Conservation (phyloP, 352 stramenopile genomes). For the Globisporangium radiosum region DNA sequence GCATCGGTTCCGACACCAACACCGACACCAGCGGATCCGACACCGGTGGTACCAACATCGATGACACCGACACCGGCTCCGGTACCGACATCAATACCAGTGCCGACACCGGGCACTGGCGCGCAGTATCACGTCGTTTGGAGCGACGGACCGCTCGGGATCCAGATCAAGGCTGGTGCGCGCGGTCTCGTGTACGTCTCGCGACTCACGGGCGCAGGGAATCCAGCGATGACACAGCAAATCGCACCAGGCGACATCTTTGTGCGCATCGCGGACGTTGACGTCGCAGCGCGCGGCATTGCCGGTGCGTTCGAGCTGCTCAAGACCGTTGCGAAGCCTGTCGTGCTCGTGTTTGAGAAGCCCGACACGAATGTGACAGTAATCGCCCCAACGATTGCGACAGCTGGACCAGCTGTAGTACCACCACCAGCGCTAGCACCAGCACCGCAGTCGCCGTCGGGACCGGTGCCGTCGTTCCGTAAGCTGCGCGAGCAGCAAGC, state of each 20-base stretch:
- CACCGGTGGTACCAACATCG: too few species aligned
- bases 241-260: constrained; percentile 71
- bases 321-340: constrained; percentile 72
- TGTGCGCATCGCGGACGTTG: constrained; percentile 60
- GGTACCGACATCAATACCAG: too few species aligned
- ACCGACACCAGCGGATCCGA: not conserved
- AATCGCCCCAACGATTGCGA: too few species aligned
- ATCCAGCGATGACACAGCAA: constrained; percentile 37
- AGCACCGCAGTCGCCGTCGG: constrained; percentile 1
- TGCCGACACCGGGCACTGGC: too few species aligned
- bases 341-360: constrained; percentile 71
- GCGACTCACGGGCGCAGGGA: constrained; percentile 58
- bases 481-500: constrained; percentile 35
- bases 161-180: constrained; percentile 72
- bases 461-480: constrained; percentile 49
- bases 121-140: constrained; percentile 74
- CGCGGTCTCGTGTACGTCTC: constrained; percentile 66
- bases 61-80: constrained; percentile 7
- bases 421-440: too few species aligned
- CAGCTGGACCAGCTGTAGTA: too few species aligned
- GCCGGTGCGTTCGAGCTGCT: constrained; percentile 70
- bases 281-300: constrained; percentile 66
- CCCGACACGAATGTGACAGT: not conserved
- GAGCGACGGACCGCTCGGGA: constrained; percentile 66
- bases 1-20: constrained; percentile 3